Evolutionary conservation across 768 basidiomycete genomes (phyloP).

Genomic region (Clathrus columnatus): DNA sequence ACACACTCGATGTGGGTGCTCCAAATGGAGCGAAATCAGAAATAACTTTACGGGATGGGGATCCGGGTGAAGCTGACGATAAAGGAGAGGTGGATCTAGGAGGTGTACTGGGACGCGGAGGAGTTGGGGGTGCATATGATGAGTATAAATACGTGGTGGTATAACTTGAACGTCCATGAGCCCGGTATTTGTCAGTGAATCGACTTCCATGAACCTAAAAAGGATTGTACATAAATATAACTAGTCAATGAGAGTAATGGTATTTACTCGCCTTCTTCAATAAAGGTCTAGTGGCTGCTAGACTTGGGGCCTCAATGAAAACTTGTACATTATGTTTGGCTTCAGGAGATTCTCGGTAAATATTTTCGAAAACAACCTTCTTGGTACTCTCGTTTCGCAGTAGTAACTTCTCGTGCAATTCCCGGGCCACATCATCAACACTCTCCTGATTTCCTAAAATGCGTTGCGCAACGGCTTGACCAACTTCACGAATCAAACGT

Average conservation of each 20-base stretch:
- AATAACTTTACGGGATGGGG: constrained; percentile 81
- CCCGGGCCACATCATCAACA: constrained; percentile 92
- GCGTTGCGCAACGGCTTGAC: constrained; percentile 84
- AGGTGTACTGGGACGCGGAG: constrained; percentile 31
- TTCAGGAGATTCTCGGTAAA: constrained; percentile 87
- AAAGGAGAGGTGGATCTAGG: constrained; percentile 29
- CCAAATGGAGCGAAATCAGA: constrained; percentile 85
- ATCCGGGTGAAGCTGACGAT: constrained; percentile 28
- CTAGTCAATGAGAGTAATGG: background rate
- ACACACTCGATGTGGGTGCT: constrained; percentile 69
- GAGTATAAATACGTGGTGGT: constrained; percentile 34
- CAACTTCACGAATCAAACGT: constrained; percentile 88
- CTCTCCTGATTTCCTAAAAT: constrained; percentile 91
- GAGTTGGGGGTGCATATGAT: constrained; percentile 33
- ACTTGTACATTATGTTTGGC: constrained; percentile 83
- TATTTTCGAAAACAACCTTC: constrained; percentile 92
- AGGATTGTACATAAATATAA: constrained; percentile 10
- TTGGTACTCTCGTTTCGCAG: constrained; percentile 95
- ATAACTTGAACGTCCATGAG: constrained; percentile 37
- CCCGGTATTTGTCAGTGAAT: constrained; percentile 91
- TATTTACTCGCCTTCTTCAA: constrained; percentile 60
- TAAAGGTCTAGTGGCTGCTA: constrained; percentile 65
- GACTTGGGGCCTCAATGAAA: constrained; percentile 63
- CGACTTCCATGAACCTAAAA: constrained; percentile 90
- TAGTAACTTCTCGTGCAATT: constrained; percentile 84